Percentiles rank a stretch among this genome's conserved stretches.
Conservation (phyloP, 345 rosid species). For the Salix viminalis region DNA sequence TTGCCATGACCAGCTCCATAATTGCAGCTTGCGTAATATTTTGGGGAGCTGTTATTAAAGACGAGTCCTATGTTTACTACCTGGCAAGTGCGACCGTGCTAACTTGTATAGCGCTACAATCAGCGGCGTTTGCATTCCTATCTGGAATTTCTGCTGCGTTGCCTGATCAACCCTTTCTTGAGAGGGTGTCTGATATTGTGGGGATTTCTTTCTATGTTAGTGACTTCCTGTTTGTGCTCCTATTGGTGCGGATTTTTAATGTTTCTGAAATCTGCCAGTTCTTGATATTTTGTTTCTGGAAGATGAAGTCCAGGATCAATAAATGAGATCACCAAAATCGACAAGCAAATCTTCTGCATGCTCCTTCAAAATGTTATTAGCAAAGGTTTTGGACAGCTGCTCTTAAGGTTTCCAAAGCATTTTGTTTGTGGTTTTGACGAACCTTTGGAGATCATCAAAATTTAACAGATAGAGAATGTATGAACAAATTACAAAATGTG, state of each 20-base stretch:
- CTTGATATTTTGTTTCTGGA: not conserved
- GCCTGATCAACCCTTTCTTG: not conserved
- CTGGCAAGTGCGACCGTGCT: not conserved
- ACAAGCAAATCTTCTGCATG: too few relatives aligned
- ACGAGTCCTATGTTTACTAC: constrained; percentile 1
- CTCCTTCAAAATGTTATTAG: too few relatives aligned
- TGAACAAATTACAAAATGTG: too few relatives aligned
- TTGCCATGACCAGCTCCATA: constrained; percentile 6
- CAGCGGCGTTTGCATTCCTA: not conserved
- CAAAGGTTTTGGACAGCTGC: too few relatives aligned
- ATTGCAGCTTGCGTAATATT: not conserved
- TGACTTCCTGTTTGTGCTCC: not conserved
- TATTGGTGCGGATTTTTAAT: not conserved
- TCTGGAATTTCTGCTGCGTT: not conserved
- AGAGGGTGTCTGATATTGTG: not conserved
- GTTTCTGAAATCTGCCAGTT: constrained; percentile 1
- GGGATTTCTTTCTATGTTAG: not conserved
- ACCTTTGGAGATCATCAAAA: too few relatives aligned
- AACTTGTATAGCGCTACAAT: not conserved
- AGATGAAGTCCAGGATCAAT: not conserved
- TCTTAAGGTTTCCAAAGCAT: too few relatives aligned
- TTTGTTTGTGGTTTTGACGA: too few relatives aligned
- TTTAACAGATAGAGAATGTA: too few relatives aligned
- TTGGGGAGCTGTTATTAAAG: not conserved
- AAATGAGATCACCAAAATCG: too few relatives aligned